Evolutionary conservation across 2,329 filamentous ascomycete genomes (phyloP), one percentile per base, ranked within the genome.

Genomic region (Colletotrichum trifolii): DNA sequence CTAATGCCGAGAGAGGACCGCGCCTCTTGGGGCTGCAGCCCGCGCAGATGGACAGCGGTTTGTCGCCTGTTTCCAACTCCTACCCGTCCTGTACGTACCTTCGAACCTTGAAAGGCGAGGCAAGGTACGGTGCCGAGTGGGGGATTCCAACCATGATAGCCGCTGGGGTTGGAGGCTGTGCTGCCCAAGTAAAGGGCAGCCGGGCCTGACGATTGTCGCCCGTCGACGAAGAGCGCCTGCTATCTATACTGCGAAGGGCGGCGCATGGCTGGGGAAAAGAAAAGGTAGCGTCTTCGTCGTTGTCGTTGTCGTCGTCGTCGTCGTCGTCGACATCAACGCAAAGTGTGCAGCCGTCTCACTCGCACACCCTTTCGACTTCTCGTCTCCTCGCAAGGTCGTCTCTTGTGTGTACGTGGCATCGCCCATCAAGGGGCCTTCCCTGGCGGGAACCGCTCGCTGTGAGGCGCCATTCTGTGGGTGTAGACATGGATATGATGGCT

Each of bases 361-460:
- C 25, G 25, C 25, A 25, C 25, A 25, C 25, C 25, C 25, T 25
- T 25, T 15, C 33, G 13, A 49, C 46, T 42, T 36, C 50, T 36
- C 47, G 39, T 52, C 52, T 42, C 46, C 40, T 53, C 36, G 60
- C 54, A 53, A 63, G 62, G 39, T 53, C 47, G 54, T 62, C 63
- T 63, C 59, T 54, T 57, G 58, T 54, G 66, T 52, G 66, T 67
- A 67, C 66, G 66, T 67, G 66, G 66, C 66, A 67, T 59, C 59
- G 66, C 62, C 53, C 56, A 43, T 50, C 53, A 56, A 66, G 54
- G 62, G 66, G 66, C 49, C 39, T 66, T 66, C 60, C 64, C 49
- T 66, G 64, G 54, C 60, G 54, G 54, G 60, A 66, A 66, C 60
- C 54, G 54, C 64, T 66, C 38, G 60, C 61, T 60, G 64, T 55